A percentile compares a stretch with the other conserved stretches of the same genome.
Evolutionary conservation across 2,329 filamentous ascomycete species (phyloP).

Genomic region (Nannizzia gypsea): DNA sequence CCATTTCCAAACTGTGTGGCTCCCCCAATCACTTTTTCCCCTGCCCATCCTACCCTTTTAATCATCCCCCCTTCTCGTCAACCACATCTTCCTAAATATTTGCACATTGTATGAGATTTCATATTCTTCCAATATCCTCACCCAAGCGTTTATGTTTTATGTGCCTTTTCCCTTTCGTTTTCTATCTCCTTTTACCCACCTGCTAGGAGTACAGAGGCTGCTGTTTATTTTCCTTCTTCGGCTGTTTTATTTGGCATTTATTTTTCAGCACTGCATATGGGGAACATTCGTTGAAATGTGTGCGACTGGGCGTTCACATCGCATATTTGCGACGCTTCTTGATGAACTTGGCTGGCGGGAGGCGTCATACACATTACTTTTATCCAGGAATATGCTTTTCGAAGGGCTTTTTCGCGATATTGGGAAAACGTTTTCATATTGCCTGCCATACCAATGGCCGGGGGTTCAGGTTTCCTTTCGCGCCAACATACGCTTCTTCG

Average conservation of each 20-base stretch:
- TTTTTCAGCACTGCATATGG: conserved; percentile 23
- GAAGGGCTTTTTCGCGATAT: conserved; percentile 17
- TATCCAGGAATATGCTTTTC: conserved; percentile 26
- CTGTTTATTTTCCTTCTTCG: conserved; percentile 15
- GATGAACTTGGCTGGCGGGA: conserved; percentile 18
- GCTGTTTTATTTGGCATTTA: conserved; percentile 13
- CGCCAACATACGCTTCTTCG: conserved; percentile 20
- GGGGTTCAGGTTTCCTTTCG: conserved; percentile 23
- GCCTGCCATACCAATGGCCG: conserved; percentile 19
- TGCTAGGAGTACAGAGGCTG: conserved; percentile 1
- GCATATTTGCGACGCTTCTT: conserved; percentile 16
- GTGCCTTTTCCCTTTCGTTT: conserved; percentile 16
- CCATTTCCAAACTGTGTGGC: conserved; percentile 13
- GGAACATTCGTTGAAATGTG: conserved; percentile 23
- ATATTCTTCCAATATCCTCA: conserved; percentile 17
- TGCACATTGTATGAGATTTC: conserved; percentile 17
- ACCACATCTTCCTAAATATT: conserved; percentile 3
- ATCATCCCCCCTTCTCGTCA: not conserved
- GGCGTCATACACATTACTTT: conserved; percentile 24
- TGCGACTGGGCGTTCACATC: conserved; percentile 28
- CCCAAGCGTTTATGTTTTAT: conserved; percentile 16
- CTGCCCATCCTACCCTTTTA: not conserved
- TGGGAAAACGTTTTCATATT: conserved; percentile 23
- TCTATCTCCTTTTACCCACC: conserved; percentile 10
- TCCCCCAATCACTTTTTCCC: not conserved